phyloP scores from a whole-genome alignment of 805 yeast species.

The Suhomyces xylopsoci region DNA sequence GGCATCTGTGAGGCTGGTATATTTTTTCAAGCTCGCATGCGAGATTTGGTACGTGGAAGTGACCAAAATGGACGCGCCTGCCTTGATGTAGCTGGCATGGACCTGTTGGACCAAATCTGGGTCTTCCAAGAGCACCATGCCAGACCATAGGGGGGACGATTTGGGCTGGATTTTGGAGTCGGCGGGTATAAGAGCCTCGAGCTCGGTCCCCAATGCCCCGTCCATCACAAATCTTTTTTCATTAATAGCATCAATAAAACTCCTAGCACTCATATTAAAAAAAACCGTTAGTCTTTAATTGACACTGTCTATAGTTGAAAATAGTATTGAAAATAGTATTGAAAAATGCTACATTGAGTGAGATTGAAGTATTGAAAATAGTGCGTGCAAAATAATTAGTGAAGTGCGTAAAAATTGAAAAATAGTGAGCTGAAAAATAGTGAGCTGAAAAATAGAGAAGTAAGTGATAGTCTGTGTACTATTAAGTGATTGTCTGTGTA shows the following conservation, averaged over 20 bases:
- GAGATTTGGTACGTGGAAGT: slow-evolving; percentile 65
- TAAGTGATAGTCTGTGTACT: no score
- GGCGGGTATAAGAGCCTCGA: slow-evolving; percentile 16
- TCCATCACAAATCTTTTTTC: slow-evolving; percentile 10
- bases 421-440: no score
- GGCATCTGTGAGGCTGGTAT: slow-evolving; percentile 15
- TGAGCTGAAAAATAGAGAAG: no score
- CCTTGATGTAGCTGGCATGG: slow-evolving; percentile 48
- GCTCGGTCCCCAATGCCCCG: slow-evolving; percentile 15
- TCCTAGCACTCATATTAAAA: no score
- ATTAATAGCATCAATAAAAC: not conserved
- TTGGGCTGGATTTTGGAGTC: slow-evolving; percentile 18
- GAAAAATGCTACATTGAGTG: no score
- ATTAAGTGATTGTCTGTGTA: no score
- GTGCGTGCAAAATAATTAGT: not conserved
- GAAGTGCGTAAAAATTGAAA: no score
- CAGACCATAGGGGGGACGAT: slow-evolving; percentile 57
- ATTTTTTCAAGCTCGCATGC: slow-evolving; percentile 33
- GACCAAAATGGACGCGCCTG: slow-evolving; percentile 55
- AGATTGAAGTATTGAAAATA: no score
- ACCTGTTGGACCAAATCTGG: slow-evolving; percentile 45
- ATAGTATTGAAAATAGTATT: no score
- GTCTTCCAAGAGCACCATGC: slow-evolving; percentile 44
- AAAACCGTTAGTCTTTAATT: not conserved
- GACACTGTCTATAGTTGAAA: no score